A percentile compares a stretch with the other conserved stretches of the same genome.
phyloP scores from a whole-genome alignment of 176 grass and related monocot species.

The Carex littledalei region DNA sequence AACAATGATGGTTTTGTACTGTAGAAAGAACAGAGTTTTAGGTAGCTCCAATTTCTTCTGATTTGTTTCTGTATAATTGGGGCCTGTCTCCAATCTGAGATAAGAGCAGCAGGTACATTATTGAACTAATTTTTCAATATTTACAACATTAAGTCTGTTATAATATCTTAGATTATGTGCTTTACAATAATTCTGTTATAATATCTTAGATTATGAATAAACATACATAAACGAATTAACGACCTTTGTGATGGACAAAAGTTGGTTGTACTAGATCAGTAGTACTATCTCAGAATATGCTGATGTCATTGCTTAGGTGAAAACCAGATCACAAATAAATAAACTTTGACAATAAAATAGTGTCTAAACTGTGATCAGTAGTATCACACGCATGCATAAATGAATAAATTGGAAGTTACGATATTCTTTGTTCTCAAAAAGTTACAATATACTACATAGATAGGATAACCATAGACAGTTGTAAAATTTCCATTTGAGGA shows the following conservation, averaged over 20 bases:
- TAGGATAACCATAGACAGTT: constrained; percentile 23
- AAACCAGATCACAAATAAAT: constrained; percentile 10
- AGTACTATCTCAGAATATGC: neutral
- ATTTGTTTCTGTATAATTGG: neutral
- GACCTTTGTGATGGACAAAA: no score
- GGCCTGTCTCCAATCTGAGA: neutral
- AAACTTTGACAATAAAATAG: constrained; percentile 25
- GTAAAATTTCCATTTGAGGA: constrained; percentile 32
- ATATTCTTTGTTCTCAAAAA: constrained; percentile 16
- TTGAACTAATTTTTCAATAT: neutral
- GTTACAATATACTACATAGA: neutral
- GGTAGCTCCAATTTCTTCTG: neutral
- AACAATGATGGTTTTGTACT: neutral
- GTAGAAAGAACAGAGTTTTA: neutral
- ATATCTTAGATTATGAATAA: no score
- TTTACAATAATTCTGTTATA: neutral
- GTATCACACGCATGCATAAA: constrained; percentile 30
- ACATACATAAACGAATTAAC: no score
- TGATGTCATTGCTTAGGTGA: constrained; percentile 30
- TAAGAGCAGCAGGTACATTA: neutral
- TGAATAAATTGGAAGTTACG: neutral
- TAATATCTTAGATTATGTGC: neutral
- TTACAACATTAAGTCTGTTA: neutral
- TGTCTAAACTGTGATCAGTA: constrained; percentile 26
- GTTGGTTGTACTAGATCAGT: no score